Conservation (phyloP, 176 grass and related monocot genomes). For the Cenchrus fungigraminus region DNA sequence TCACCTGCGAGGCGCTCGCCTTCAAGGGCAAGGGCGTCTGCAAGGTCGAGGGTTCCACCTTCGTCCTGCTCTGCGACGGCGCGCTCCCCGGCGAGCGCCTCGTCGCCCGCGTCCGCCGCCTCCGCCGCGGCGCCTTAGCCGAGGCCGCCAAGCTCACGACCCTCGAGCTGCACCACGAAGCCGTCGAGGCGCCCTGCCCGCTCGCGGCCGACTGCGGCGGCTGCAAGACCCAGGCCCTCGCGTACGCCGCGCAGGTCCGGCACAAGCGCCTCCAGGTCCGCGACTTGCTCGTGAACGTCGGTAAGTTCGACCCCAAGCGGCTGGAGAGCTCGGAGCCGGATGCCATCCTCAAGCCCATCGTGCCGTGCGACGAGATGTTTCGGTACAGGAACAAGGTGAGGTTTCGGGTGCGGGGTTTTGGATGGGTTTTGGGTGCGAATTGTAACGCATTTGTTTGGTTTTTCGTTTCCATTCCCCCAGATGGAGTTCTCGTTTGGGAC, state of each 20-base stretch:
- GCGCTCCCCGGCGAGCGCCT: constrained; percentile 92
- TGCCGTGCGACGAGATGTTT: constrained; percentile 83
- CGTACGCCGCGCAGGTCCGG: constrained; percentile 72
- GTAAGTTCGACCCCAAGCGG: constrained; percentile 57
- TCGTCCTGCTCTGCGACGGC: constrained; percentile 88
- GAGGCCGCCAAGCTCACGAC: constrained; percentile 84
- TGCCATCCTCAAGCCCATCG: constrained; percentile 69
- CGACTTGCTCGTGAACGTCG: constrained; percentile 83
- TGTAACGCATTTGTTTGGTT: constrained; percentile 17
- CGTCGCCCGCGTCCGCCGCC: constrained; percentile 72
- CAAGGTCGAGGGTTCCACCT: constrained; percentile 66
- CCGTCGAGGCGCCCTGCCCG: constrained; percentile 73
- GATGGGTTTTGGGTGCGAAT: constrained; percentile 41
- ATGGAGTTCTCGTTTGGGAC: constrained; percentile 99
- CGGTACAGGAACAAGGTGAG: constrained; percentile 93
- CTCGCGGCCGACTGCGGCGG: constrained; percentile 80
- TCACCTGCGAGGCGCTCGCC: constrained; percentile 80
- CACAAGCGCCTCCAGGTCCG: constrained; percentile 79
- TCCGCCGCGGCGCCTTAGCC: constrained; percentile 47
- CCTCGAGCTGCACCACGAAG: constrained; percentile 67
- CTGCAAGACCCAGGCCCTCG: constrained; percentile 89
- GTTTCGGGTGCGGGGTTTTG: constrained; percentile 40
- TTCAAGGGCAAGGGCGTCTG: constrained; percentile 96
- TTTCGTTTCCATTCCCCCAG: constrained; percentile 42
- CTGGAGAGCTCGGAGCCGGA: constrained; percentile 43